Evolutionary conservation across 1,284 basidiomycete genomes (phyloP).

Genomic region (Schizopora paradoxa): DNA sequence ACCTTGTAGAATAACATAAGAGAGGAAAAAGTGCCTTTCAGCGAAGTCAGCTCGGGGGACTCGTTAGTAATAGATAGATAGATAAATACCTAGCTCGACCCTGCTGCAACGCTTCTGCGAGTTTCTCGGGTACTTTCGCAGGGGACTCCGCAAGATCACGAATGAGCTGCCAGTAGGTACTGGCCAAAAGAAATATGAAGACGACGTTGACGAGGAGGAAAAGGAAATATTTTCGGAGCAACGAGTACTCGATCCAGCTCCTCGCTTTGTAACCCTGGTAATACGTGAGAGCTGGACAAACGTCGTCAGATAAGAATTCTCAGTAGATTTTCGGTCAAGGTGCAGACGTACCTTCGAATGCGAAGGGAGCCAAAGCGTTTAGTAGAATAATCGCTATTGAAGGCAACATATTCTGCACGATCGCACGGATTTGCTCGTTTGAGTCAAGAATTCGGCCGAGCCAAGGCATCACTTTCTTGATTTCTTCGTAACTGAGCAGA

Average conservation of each 20-base stretch:
- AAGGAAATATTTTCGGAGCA: slow-evolving; percentile 92
- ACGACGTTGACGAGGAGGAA: slow-evolving; percentile 94
- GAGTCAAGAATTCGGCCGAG: slow-evolving; percentile 73
- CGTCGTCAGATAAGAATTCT: slow-evolving; percentile 3
- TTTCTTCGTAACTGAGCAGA: slow-evolving; percentile 86
- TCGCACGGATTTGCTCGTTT: slow-evolving; percentile 74
- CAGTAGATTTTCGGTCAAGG: slow-evolving; percentile 5
- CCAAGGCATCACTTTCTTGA: slow-evolving; percentile 86
- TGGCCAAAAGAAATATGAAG: slow-evolving; percentile 90
- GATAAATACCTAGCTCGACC: slow-evolving; percentile 56
- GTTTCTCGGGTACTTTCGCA: slow-evolving; percentile 83
- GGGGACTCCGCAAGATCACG: slow-evolving; percentile 85
- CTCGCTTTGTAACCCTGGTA: slow-evolving; percentile 84
- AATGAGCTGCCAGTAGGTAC: slow-evolving; percentile 85
- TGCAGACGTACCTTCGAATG: slow-evolving; percentile 71
- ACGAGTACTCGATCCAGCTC: slow-evolving; percentile 89
- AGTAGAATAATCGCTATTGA: slow-evolving; percentile 85
- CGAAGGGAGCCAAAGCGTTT: slow-evolving; percentile 85
- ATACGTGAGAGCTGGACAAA: slow-evolving; percentile 69
- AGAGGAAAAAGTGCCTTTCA: slow-evolving; percentile 85
- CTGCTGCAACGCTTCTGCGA: slow-evolving; percentile 75
- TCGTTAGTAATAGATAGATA: slow-evolving; percentile 4
- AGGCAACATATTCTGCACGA: slow-evolving; percentile 92
- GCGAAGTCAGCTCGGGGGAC: slow-evolving; percentile 25
- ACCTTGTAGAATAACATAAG: slow-evolving; percentile 93